A percentile compares a stretch with the other conserved stretches of the same genome.
These are phyloP conservation scores for Hydnomerulius pinastri DNA, from an alignment of 768 basidiomycete genomes.

Conservation along the genomic window DNA sequence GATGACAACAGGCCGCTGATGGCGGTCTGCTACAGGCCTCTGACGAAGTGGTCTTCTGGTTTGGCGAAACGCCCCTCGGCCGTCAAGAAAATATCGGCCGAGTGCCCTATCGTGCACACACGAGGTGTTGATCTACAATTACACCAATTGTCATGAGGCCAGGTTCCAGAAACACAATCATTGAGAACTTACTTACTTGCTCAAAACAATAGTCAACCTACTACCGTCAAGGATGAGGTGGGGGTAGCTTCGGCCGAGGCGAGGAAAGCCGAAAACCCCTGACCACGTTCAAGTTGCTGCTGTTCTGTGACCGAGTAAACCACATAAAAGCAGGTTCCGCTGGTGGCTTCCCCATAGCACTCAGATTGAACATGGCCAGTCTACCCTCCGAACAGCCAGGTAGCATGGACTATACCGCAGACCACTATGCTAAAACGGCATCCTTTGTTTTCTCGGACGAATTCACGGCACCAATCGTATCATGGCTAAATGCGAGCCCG, in stretches of 20 bases:
- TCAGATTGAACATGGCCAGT: constrained; percentile 11
- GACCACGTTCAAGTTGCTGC: constrained; percentile 1
- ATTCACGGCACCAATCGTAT: constrained; percentile 55
- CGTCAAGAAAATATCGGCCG: no score
- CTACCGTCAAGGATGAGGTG: no score
- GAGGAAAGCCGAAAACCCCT: constrained; percentile 12
- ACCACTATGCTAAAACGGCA: constrained; percentile 61
- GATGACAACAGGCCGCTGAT: no score
- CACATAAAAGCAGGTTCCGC: not conserved
- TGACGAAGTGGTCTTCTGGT: no score
- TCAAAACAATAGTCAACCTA: no score
- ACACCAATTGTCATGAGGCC: no score
- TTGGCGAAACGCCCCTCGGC: no score
- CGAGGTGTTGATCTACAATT: no score
- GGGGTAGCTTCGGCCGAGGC: constrained; percentile 29
- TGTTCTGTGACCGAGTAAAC: not conserved
- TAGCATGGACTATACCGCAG: constrained; percentile 57
- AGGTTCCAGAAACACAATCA: no score
- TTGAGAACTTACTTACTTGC: no score
- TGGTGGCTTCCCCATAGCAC: not conserved
- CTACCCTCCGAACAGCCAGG: not conserved
- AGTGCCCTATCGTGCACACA: no score
- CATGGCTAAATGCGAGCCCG: constrained; percentile 57
- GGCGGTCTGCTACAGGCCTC: no score
- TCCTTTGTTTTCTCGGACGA: constrained; percentile 64